These are phyloP conservation scores for Eleusine indica DNA, from an alignment of 176 grass and related monocot species.

Conservation along the genomic window DNA sequence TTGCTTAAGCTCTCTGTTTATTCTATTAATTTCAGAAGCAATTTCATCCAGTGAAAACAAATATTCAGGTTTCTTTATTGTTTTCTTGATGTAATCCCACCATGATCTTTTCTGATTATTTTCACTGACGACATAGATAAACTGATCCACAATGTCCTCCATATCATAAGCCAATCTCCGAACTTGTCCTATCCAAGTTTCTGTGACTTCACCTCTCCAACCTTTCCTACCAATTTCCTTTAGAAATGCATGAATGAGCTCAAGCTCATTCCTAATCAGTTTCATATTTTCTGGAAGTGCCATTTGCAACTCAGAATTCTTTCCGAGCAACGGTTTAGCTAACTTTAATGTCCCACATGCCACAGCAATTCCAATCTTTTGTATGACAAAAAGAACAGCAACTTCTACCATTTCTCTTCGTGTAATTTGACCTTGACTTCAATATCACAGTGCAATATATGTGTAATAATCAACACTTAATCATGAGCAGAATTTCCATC, in stretches of 20 bases:
- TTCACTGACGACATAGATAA: constrained; percentile 11
- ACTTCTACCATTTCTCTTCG: constrained; percentile 35
- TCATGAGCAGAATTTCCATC: background rate
- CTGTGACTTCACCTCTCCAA: constrained; percentile 1
- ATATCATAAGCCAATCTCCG: constrained; percentile 39
- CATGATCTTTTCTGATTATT: background rate
- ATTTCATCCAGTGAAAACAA: constrained; percentile 23
- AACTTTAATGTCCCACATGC: constrained; percentile 22
- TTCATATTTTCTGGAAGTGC: constrained; percentile 34
- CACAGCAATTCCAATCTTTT: constrained; percentile 40
- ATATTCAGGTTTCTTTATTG: background rate
- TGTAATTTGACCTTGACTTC: background rate
- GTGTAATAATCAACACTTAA: background rate
- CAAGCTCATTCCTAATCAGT: constrained; percentile 35
- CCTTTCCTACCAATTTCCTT: background rate
- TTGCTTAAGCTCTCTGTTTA: constrained; percentile 10
- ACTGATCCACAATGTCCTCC: constrained; percentile 47
- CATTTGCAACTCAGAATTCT: background rate
- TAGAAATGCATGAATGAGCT: constrained; percentile 41
- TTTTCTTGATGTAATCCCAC: constrained; percentile 29
- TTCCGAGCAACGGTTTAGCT: constrained; percentile 21
- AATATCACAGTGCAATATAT: background rate
- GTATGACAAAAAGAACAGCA: constrained; percentile 30
- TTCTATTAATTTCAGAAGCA: background rate
- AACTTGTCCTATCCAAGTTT: constrained; percentile 43